A percentile compares a stretch with the other conserved stretches of the same genome.
Conservation (phyloP, 2,329 filamentous ascomycete genomes). For the Aureobasidium sp. region DNA sequence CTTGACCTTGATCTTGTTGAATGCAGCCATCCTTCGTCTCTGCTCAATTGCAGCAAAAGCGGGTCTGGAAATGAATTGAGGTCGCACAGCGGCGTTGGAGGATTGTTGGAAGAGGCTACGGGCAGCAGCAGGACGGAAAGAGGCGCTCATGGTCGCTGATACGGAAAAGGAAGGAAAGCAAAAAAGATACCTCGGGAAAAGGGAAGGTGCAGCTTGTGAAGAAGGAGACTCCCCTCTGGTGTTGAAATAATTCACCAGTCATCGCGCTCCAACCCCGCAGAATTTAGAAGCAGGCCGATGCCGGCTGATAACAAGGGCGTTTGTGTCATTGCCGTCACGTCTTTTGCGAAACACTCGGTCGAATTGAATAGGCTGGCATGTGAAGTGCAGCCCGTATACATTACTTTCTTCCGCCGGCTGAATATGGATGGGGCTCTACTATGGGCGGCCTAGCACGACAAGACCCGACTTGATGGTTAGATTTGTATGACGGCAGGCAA, state of each 20-base stretch:
- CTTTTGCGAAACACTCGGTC: not conserved
- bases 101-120: conserved; percentile 8
- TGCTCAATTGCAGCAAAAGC: conserved; percentile 24
- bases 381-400: conserved; percentile 1
- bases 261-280: conserved; percentile 12
- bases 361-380: not conserved
- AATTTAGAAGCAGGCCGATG: conserved; percentile 6
- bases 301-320: conserved; percentile 10
- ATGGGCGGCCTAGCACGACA: not conserved
- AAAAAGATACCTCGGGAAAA: conserved; percentile 14
- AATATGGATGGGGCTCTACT: not conserved
- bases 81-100: conserved; percentile 15
- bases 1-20: conserved; percentile 96
- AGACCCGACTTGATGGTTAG: not conserved
- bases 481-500: conserved; percentile 1
- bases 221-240: conserved; percentile 1
- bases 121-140: conserved; percentile 11
- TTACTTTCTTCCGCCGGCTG: conserved; percentile 14
- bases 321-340: conserved; percentile 9
- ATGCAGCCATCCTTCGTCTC: conserved; percentile 32
- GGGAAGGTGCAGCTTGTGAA: conserved; percentile 7
- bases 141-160: conserved; percentile 15
- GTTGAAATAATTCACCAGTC: conserved; percentile 14
- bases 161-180: conserved; percentile 1
- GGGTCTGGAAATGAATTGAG: conserved; percentile 18